These are phyloP conservation scores for Nicotiana sylvestris DNA, from an alignment of 257 asterid genomes.

Conservation along the genomic window DNA sequence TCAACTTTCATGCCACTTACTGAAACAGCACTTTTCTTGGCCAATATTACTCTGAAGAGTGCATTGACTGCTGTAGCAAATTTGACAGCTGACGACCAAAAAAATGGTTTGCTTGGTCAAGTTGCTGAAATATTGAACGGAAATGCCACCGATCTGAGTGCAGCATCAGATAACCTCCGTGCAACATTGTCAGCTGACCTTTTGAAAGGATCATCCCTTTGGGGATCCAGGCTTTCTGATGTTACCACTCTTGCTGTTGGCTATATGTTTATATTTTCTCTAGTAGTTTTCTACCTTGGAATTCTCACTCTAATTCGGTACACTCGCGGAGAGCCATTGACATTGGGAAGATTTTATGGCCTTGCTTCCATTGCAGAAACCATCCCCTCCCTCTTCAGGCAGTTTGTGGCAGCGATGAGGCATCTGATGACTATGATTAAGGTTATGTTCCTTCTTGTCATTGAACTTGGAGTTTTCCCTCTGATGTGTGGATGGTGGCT, in stretches of 20 bases:
- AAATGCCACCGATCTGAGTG: constrained; percentile 59
- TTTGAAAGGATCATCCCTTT: constrained; percentile 52
- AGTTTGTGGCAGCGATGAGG: constrained; percentile 89
- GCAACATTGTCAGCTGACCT: constrained; percentile 54
- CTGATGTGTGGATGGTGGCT: constrained; percentile 99
- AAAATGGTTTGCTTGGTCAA: constrained; percentile 52
- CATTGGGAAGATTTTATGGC: constrained; percentile 93
- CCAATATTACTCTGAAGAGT: constrained; percentile 67
- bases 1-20: constrained; percentile 80
- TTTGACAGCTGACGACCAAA: constrained; percentile 61
- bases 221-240: constrained; percentile 82
- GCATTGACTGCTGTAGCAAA: constrained; percentile 77
- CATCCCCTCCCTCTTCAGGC: constrained; percentile 86
- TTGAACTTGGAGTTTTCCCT: constrained; percentile 98
- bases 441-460: constrained; percentile 95
- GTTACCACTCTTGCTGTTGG: constrained; percentile 98
- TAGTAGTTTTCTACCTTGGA: constrained; percentile 76
- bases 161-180: constrained; percentile 47
- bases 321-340: constrained; percentile 89
- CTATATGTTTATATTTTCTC: constrained; percentile 72
- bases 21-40: constrained; percentile 81
- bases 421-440: constrained; percentile 98
- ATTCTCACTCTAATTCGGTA: constrained; percentile 72
- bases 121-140: constrained; percentile 55
- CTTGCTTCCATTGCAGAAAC: constrained; percentile 92